These are phyloP conservation scores for Aspergillus campestris DNA, from an alignment of 495 filamentous ascomycete species.

Conservation along the genomic window DNA sequence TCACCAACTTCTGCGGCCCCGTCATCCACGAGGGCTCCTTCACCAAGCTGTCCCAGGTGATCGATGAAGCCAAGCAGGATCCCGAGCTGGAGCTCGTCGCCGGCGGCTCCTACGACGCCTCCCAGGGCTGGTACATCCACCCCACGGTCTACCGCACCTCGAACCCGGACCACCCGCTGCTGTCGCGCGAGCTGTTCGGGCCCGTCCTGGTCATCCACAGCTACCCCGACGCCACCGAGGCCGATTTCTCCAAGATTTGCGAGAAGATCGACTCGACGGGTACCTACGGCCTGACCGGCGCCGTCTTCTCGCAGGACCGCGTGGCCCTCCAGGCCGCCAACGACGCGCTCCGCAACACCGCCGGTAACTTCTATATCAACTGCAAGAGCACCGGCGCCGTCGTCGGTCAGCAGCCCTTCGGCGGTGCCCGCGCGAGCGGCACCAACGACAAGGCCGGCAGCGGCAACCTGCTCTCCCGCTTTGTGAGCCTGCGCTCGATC, in stretches of 20 bases:
- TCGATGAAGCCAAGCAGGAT: slow-evolving; percentile 56
- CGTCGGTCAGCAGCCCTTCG: slow-evolving; percentile 88
- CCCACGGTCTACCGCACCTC: slow-evolving; percentile 58
- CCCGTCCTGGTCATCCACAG: slow-evolving; percentile 52
- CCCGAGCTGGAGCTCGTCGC: slow-evolving; percentile 50
- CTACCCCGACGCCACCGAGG: slow-evolving; percentile 48
- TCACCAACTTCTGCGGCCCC: slow-evolving; percentile 51
- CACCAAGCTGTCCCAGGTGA: slow-evolving; percentile 44
- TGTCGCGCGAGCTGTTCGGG: slow-evolving; percentile 57
- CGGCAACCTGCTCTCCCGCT: slow-evolving; percentile 62
- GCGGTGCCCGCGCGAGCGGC: slow-evolving; percentile 74
- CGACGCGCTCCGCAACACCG: slow-evolving; percentile 64
- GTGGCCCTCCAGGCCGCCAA: slow-evolving; percentile 58
- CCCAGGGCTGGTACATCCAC: slow-evolving; percentile 57
- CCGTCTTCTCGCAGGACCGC: slow-evolving; percentile 69
- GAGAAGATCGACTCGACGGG: slow-evolving; percentile 54
- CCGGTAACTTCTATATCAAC: slow-evolving; percentile 91
- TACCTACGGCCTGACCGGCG: slow-evolving; percentile 72
- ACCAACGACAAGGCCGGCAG: slow-evolving; percentile 92
- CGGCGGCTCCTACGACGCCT: slow-evolving; percentile 52
- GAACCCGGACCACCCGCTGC: slow-evolving; percentile 55
- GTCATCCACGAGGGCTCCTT: slow-evolving; percentile 50
- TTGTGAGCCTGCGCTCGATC: slow-evolving; percentile 75
- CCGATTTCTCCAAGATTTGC: slow-evolving; percentile 43
- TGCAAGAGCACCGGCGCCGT: slow-evolving; percentile 89